Evolutionary conservation across 768 basidiomycete species (phyloP).

Genomic region (Fibroporia radiculosa): DNA sequence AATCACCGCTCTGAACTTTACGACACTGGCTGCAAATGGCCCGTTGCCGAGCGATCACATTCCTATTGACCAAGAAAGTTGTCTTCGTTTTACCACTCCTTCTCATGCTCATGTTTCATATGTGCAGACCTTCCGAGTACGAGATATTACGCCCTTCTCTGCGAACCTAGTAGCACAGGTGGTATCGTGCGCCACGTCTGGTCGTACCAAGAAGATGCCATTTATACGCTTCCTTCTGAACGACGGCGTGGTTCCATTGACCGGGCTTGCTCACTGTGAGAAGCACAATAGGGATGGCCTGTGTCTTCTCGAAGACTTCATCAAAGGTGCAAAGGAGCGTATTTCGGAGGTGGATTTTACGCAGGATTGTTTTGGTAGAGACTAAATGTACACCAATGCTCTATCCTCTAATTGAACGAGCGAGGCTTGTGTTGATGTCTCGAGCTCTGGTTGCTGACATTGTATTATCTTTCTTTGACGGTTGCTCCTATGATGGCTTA

Average conservation of each 20-base stretch:
- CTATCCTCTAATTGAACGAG: no score
- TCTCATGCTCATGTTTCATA: neutral
- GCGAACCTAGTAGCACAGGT: conserved; percentile 41
- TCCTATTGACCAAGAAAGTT: conserved; percentile 21
- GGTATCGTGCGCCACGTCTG: conserved; percentile 28
- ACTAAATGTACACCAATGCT: no score
- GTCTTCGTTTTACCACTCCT: no score
- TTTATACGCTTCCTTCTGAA: conserved; percentile 39
- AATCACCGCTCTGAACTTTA: conserved; percentile 39
- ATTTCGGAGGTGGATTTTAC: conserved; percentile 34
- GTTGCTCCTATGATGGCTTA: no score
- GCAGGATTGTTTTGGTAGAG: conserved; percentile 36
- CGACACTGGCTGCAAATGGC: conserved; percentile 31
- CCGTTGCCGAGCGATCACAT: conserved; percentile 34
- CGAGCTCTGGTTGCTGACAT: no score
- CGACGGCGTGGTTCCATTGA: conserved; percentile 41
- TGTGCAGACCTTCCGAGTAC: conserved; percentile 30
- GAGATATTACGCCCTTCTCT: conserved; percentile 38
- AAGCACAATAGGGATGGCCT: conserved; percentile 31
- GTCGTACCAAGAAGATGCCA: conserved; percentile 8
- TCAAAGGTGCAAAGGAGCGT: conserved; percentile 29
- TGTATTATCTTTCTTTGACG: no score
- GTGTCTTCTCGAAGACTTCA: conserved; percentile 32
- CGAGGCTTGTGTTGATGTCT: no score
- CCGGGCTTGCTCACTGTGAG: conserved; percentile 34